Percentiles rank a stretch among this genome's conserved stretches.
These are phyloP conservation scores for Pseudoneurospora amorphoporcata DNA, from an alignment of 495 filamentous ascomycete species.

Conservation along the genomic window DNA sequence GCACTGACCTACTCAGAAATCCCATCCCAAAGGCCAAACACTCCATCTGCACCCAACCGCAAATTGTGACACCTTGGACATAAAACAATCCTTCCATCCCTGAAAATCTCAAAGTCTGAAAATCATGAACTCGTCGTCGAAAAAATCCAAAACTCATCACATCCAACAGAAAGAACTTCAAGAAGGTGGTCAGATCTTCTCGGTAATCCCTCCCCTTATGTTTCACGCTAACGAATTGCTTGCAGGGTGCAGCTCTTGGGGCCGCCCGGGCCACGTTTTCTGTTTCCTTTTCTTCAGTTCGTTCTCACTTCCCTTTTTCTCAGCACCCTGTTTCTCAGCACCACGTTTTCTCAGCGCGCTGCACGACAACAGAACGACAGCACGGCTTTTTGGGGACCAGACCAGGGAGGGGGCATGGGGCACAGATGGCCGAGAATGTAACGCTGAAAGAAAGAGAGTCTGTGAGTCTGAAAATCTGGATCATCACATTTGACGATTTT, in stretches of 20 bases:
- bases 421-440: neutral
- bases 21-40: neutral
- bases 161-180: neutral
- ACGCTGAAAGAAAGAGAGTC: neutral
- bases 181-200: neutral
- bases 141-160: neutral
- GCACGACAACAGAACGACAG: neutral
- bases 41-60: neutral
- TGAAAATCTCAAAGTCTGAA: neutral
- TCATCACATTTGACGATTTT: neutral
- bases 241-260: neutral
- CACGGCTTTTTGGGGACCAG: neutral
- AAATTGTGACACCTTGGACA: neutral
- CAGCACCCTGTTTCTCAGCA: neutral
- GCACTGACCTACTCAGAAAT: neutral
- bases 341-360: neutral
- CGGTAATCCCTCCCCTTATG: neutral
- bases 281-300: neutral
- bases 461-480: neutral
- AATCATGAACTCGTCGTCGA: neutral
- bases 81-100: neutral
- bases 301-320: neutral
- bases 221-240: neutral
- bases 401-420: neutral
- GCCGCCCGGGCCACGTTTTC: neutral